Evolutionary conservation across 352 stramenopile species (phyloP), one percentile per base, ranked within the genome.

Genomic region (Phytopythium mirpurense): DNA sequence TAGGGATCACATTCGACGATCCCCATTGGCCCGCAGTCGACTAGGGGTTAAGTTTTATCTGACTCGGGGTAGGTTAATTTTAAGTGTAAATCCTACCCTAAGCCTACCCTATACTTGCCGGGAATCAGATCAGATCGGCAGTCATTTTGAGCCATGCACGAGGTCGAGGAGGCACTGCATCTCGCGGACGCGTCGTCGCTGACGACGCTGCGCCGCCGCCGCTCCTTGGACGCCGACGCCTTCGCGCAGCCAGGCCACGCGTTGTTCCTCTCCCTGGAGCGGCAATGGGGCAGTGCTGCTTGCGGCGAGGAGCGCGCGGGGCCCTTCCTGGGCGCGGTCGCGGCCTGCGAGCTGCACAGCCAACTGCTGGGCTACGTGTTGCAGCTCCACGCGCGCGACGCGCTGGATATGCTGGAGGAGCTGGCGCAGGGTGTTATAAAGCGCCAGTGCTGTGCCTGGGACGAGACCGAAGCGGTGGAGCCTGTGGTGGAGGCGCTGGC

Each of bases 291-390:
- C n/a, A 29, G 26, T 21, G 5, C 18, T 2, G 42, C 18, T 3
- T 42, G 37, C 12, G 24, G 37, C 7, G 26, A 16, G 36, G 31
- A 62, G 21, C 46, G 42, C 18, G 35, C 40, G 12, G 58, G 40
- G 10, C 9, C 23, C 2, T 70, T 75, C 36, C 38, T 75, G 24
- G 44, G 62, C 32, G 51, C 65, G 19, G 43, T 74, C 3, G 51
- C 67, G 15, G 61, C 54, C 8, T 62, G 50, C 37, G 26, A 45
- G 60, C 51, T 74, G 45, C 63, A 82, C 27, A 43, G 52, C 19
- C 44, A 66, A 5, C 63, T 86, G 24, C 16, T 67, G 46, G n/a
- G 26, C 1, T 61, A 50, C 42, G 29, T 85, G 29, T 43, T 87
- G 32, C 71, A 72, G 19, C 48, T 47, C 16, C 57, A 79, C 31